Evolutionary conservation across 2,329 filamentous ascomycete species (phyloP), one percentile per base, ranked within the genome.

Genomic region (Aspergillus awamori): DNA sequence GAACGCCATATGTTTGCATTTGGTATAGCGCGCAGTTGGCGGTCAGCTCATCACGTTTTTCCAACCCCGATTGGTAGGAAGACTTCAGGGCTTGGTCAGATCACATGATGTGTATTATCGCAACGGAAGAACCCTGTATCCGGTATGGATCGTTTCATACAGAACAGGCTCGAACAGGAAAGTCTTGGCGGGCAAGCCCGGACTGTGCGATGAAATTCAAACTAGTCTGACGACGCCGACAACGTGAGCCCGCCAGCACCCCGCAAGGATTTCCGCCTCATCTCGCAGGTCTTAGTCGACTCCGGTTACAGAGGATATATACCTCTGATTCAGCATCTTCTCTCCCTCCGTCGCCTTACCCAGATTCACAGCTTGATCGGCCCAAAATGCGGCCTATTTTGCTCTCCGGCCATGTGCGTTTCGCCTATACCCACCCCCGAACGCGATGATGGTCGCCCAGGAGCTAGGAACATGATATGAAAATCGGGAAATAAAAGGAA

Each of bases 321-420:
- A 58, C 60, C 59, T 63, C 59, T 62, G 60, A 63, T 57, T 54
- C 43, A 51, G 22, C 38, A 39, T 57, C 45, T 64, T 58, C 52
- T 59, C 56, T 51, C 53, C 53, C 53, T 59, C 54, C 39, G 60
- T 65, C 59, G 56, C 56, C 57, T 66, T 66, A 58, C 45, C 53
- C 63, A 63, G 63, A 65, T 62, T 61, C 65, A 66, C 63, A 61
- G 61, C 59, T 58, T 65, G 62, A 66, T 69, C 62, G 65, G 58
- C 60, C 79, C 82, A 92, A 81, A 65, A 99, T 99, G 95, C 92
- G 95, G 84, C 95, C 95, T 76, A 96, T 97, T 80, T 85, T 99
- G 73, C 87, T 99, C 74, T 89, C 92, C 79, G 95, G 95, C 81
- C 95, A 99, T 88, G 88, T 89, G 79, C 72, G 84, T 80, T 59